Conservation (phyloP, 306 rosid species). For the Quercus engelmannii region DNA sequence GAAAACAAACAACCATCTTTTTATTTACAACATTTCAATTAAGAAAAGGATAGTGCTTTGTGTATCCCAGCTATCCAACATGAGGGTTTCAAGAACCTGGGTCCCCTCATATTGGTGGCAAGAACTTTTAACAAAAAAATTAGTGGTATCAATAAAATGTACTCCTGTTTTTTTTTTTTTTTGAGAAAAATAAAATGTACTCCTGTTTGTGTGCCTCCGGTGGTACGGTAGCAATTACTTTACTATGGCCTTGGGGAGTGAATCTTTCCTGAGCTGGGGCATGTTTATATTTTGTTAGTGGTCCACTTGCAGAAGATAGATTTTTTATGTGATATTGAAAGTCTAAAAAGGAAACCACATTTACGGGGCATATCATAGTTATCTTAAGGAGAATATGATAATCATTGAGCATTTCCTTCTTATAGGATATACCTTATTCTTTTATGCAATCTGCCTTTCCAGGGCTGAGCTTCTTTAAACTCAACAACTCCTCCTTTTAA, state of each 20-base stretch:
- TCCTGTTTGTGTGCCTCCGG: not conserved
- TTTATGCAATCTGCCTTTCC: not conserved
- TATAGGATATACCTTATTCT: not conserved
- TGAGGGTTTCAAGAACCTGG: not conserved
- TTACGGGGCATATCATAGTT: not conserved
- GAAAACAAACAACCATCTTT: not conserved
- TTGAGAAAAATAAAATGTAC: not conserved
- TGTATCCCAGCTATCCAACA: not conserved
- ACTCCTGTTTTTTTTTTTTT: not conserved
- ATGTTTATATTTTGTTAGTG: not conserved
- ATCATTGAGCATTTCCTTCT: not conserved
- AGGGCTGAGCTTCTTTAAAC: not conserved
- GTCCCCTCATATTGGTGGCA: conserved; percentile 5
- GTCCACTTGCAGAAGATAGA: conserved; percentile 8
- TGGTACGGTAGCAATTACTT: not conserved
- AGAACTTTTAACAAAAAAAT: not conserved
- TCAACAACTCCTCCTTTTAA: not conserved
- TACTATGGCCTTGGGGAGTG: not conserved
- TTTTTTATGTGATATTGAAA: not conserved
- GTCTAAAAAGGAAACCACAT: not conserved
- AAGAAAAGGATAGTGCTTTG: not conserved
- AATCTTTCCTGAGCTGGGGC: not conserved
- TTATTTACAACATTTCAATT: not conserved
- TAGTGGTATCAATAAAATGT: not conserved
- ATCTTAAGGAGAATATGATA: not conserved